Base-by-base conservation (phyloP, 169 alveolate genomes). In the Plasmodium malariae region DNA sequence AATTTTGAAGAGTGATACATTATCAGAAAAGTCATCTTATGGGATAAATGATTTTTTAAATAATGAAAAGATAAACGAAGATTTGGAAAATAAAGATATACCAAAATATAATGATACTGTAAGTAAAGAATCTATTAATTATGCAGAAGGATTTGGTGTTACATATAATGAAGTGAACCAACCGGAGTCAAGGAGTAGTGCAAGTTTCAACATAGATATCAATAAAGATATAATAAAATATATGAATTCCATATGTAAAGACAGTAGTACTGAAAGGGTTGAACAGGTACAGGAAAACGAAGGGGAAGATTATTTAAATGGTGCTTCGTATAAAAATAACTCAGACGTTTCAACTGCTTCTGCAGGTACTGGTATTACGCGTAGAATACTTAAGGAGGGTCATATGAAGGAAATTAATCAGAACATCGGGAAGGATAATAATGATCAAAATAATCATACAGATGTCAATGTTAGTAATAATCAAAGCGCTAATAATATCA, bases 11-110 rank as follows among this genome's bases (percentile, higher is more conserved):
- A 24, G 30, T 36, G 87, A 32, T 17, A 34, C 12, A 71, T 19
- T 14, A 55, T 73, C 69, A 54, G 71, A 73, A 6, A 73, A 73
- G 17, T 6, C 19, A 19, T 21, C 74, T 7, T 54, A 55, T 73
- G 71, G 54, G 26, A 21, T 73, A 73, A 73, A 32, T 32, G 36
- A 73, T 45, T 73, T 73, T 54, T 54, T 30, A 63, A 73, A 73
- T n/a, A 73, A 55, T 17, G 37, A 28, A 12, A 51, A 69, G 24
- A 40, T 34, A 43, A 55, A 9, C 34, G 32, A 69, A 40, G 19
- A 28, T 36, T 14, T 45, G 21, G 60, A 43, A 28, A 30, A 21
- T 45, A 63, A 63, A 5, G 63, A 40, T 19, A 34, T 73, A 28
- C 65, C 12, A 21, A 57, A 19, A 36, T 9, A 73, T 9, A 45